These are phyloP conservation scores for Epichloe bromicola DNA, from an alignment of 2,329 filamentous ascomycete species.

Conservation along the genomic window DNA sequence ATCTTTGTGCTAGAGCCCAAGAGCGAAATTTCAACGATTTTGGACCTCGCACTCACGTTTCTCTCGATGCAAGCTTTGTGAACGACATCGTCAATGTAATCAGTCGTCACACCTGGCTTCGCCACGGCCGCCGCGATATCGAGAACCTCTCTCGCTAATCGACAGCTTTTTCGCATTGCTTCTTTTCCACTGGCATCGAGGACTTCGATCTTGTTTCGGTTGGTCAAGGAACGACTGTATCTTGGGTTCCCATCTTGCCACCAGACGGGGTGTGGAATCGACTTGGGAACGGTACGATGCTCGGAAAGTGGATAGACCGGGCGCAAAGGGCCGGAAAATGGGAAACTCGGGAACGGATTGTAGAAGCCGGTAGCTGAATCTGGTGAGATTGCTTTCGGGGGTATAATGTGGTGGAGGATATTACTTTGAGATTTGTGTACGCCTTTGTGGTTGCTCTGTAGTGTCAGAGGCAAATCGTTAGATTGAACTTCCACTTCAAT, in stretches of 20 bases:
- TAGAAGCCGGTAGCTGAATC: constrained; percentile 79
- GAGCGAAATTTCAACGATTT: background rate
- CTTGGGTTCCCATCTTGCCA: constrained; percentile 66
- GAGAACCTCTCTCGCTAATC: constrained; percentile 75
- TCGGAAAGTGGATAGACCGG: constrained; percentile 78
- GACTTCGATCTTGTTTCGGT: constrained; percentile 70
- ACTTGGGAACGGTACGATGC: constrained; percentile 59
- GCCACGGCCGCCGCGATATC: constrained; percentile 78
- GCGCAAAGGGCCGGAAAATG: constrained; percentile 67
- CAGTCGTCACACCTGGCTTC: constrained; percentile 87
- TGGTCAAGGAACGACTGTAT: constrained; percentile 45
- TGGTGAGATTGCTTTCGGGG: constrained; percentile 77
- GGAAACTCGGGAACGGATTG: constrained; percentile 85
- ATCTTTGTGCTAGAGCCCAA: background rate
- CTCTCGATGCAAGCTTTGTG: constrained; percentile 91
- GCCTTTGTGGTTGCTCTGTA: constrained; percentile 64
- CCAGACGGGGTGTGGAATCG: constrained; percentile 79
- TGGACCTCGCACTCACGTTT: constrained; percentile 47
- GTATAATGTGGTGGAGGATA: constrained; percentile 59
- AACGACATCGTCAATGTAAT: constrained; percentile 87
- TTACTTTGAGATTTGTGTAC: constrained; percentile 59
- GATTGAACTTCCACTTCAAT: background rate
- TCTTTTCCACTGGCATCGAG: constrained; percentile 70
- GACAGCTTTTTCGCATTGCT: constrained; percentile 86
- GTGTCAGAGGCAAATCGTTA: background rate